These are phyloP conservation scores for Exophiala lecanii-corni DNA, from an alignment of 2,329 filamentous ascomycete genomes.

Conservation along the genomic window DNA sequence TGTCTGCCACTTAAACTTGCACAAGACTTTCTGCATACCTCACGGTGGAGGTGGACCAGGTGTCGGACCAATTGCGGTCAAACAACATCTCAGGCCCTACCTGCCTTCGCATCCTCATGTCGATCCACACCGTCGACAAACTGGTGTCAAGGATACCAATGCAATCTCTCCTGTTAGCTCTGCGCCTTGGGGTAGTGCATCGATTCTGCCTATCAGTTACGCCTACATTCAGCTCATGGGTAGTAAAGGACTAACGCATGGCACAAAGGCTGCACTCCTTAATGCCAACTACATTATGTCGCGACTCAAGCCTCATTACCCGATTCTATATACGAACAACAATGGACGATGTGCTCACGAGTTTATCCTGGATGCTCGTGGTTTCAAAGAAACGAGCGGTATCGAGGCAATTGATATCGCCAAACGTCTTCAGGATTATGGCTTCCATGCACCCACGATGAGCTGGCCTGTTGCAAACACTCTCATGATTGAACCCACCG, in stretches of 20 bases:
- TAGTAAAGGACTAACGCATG: constrained; percentile 72
- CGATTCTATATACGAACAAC: constrained; percentile 88
- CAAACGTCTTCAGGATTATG: constrained; percentile 94
- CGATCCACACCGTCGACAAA: constrained; percentile 36
- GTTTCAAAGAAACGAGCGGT: constrained; percentile 76
- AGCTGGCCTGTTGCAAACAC: constrained; percentile 93
- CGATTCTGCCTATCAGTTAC: constrained; percentile 91
- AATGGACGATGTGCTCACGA: constrained; percentile 90
- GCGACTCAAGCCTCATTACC: constrained; percentile 78
- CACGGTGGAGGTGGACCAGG: constrained; percentile 92
- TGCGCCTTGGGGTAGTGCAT: constrained; percentile 80
- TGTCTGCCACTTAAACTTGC: constrained; percentile 93
- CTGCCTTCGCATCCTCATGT: constrained; percentile 67
- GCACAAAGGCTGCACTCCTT: constrained; percentile 86
- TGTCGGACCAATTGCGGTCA: constrained; percentile 90
- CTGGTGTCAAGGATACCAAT: constrained; percentile 29
- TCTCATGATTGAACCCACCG: constrained; percentile 96
- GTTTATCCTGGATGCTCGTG: constrained; percentile 87
- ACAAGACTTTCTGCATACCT: constrained; percentile 99
- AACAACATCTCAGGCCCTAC: constrained; percentile 70
- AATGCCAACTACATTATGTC: constrained; percentile 97
- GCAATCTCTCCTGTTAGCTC: constrained; percentile 71
- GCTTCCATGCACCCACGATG: constrained; percentile 97
- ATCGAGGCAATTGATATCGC: constrained; percentile 92
- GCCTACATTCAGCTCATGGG: constrained; percentile 95